Conservation (phyloP, 192 early-diverging fungal species). For the Dissophora globulifera region DNA sequence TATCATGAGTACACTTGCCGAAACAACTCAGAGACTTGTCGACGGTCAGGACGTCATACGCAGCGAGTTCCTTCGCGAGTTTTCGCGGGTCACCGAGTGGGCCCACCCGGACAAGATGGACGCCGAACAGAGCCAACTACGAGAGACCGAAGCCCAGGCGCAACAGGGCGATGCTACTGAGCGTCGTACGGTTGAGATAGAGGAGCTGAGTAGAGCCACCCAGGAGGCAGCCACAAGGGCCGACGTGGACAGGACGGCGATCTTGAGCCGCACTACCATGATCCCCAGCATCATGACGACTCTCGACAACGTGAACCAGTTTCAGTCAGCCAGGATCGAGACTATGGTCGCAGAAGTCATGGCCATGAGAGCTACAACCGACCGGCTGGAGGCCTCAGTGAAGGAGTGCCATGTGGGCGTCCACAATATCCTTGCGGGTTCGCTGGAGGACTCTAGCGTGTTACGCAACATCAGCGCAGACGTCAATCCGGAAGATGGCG, state of each 20-base stretch:
- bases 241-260: not conserved
- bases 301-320: slow-evolving; percentile 9
- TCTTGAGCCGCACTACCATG: not conserved
- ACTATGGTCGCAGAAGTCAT: not conserved
- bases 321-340: not conserved
- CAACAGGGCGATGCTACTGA: not conserved
- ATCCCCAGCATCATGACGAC: slow-evolving; percentile 15
- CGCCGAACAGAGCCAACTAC: not conserved
- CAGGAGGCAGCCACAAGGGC: not conserved
- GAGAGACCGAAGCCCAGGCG: not conserved
- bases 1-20: no score
- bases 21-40: no score
- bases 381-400: not conserved
- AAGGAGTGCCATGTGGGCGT: slow-evolving; percentile 6
- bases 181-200: not conserved
- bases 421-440: not conserved
- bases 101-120: slow-evolving; percentile 1
- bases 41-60: no score
- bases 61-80: not conserved
- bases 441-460: slow-evolving; percentile 13
- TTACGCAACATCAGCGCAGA: not conserved
- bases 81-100: slow-evolving; percentile 9
- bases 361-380: not conserved
- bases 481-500: not conserved
- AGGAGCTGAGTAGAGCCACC: no score